Conservation (phyloP, 202 grass and related monocot genomes). For the Setaria viridis region DNA sequence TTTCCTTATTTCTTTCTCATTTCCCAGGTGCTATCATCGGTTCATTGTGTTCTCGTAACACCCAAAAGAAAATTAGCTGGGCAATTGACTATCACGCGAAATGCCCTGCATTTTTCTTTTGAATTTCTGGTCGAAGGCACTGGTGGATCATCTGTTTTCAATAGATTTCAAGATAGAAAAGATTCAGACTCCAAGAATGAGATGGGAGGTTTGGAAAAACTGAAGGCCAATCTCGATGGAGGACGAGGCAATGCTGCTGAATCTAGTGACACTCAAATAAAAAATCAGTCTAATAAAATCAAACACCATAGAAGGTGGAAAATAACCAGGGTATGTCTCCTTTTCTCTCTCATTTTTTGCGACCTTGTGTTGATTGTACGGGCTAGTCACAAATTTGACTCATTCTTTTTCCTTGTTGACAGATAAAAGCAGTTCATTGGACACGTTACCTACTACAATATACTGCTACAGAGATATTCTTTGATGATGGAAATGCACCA, state of each 20-base stretch:
- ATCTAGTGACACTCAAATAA: slow-evolving; percentile 52
- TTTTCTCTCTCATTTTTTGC: not conserved
- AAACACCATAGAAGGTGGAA: slow-evolving; percentile 97
- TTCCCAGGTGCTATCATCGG: slow-evolving; percentile 71
- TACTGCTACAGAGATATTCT: slow-evolving; percentile 95
- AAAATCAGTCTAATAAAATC: slow-evolving; percentile 77
- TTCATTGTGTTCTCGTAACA: slow-evolving; percentile 88
- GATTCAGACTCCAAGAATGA: slow-evolving; percentile 78
- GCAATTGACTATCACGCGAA: slow-evolving; percentile 75
- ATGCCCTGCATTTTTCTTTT: slow-evolving; percentile 86
- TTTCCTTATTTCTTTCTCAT: slow-evolving; percentile 35
- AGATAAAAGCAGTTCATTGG: slow-evolving; percentile 97
- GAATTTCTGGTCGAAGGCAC: slow-evolving; percentile 97
- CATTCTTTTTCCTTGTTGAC: slow-evolving; percentile 44
- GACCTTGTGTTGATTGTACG: slow-evolving; percentile 17
- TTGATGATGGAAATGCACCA: slow-evolving; percentile 83
- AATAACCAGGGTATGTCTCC: slow-evolving; percentile 64
- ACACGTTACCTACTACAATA: slow-evolving; percentile 93
- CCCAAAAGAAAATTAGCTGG: slow-evolving; percentile 95
- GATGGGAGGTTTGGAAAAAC: slow-evolving; percentile 58
- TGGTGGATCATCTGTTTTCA: slow-evolving; percentile 91
- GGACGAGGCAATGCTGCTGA: slow-evolving; percentile 61
- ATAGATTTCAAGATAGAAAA: slow-evolving; percentile 71
- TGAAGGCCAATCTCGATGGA: slow-evolving; percentile 61
- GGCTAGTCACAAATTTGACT: slow-evolving; percentile 39